Evolutionary conservation across 192 early-diverging fungal species (phyloP).

Genomic region (Backusella morwellensis): DNA sequence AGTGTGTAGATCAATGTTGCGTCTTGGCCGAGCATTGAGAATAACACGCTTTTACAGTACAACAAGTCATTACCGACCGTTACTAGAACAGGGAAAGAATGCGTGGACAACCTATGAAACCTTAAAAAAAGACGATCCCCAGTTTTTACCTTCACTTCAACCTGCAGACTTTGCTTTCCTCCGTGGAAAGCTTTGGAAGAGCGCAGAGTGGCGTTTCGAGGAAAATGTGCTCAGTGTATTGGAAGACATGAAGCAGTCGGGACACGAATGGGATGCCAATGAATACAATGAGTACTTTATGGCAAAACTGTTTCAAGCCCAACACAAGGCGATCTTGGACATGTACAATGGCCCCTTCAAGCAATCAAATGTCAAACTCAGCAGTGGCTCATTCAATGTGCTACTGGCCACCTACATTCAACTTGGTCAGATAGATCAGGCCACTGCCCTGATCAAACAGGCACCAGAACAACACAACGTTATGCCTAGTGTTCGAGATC

Average conservation of each 20-base stretch:
- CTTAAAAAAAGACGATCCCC: background rate
- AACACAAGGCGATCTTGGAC: constrained; percentile 24
- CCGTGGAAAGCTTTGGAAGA: constrained; percentile 21
- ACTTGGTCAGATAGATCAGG: constrained; percentile 16
- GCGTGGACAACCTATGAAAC: background rate
- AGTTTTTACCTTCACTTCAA: background rate
- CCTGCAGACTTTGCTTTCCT: constrained; percentile 17
- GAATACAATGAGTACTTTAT: constrained; percentile 38
- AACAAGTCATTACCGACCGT: background rate
- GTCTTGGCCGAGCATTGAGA: background rate
- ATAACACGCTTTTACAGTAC: background rate
- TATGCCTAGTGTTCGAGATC: constrained; percentile 19
- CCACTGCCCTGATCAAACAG: constrained; percentile 5
- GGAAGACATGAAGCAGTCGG: constrained; percentile 19
- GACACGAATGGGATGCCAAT: constrained; percentile 15
- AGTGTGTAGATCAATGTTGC: background rate
- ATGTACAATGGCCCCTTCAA: constrained; percentile 13
- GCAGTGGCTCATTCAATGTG: constrained; percentile 27
- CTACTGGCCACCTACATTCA: constrained; percentile 29
- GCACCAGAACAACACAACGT: constrained; percentile 6
- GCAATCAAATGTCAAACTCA: background rate
- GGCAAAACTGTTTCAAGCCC: constrained; percentile 24
- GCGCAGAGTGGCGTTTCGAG: constrained; percentile 26
- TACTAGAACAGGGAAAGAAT: background rate
- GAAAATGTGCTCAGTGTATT: constrained; percentile 19